Conservation (phyloP, 78 protist genomes). For the Dictyostelium purpureum region DNA sequence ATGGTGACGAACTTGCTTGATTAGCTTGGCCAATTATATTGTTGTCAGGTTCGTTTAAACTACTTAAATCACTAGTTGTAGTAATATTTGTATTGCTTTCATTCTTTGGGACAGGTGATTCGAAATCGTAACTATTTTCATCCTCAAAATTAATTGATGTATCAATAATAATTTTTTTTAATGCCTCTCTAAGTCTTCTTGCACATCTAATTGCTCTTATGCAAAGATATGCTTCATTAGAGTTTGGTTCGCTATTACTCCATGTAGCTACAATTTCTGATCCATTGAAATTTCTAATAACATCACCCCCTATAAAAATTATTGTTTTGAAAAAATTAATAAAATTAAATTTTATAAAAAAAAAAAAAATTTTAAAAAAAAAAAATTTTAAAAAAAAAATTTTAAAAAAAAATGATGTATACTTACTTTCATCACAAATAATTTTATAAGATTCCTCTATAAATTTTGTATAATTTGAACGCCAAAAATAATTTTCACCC, state of each 20-base stretch:
- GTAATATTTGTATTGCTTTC: no score
- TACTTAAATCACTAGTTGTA: not conserved
- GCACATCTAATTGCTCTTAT: conserved; percentile 36
- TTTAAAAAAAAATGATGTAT: not conserved
- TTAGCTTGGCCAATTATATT: not conserved
- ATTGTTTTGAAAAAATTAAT: not conserved
- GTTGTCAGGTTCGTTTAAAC: not conserved
- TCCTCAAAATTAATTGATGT: not conserved
- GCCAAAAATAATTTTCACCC: not conserved
- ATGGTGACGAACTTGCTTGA: not conserved
- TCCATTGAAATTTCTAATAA: conserved; percentile 30
- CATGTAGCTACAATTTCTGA: conserved; percentile 33
- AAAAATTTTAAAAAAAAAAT: not conserved
- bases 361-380: not conserved
- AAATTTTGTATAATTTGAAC: conserved; percentile 21
- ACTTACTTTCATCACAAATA: conserved; percentile 31
- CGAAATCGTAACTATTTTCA: no score
- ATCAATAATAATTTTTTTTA: not conserved
- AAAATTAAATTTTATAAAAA: not conserved
- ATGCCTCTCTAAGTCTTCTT: not conserved
- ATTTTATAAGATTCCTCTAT: conserved; percentile 29
- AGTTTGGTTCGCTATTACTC: conserved; percentile 21
- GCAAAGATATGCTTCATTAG: not conserved
- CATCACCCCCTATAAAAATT: conserved; percentile 31
- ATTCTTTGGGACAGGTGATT: no score